Percentiles rank a stretch among this genome's conserved stretches.
Evolutionary conservation across 2,329 filamentous ascomycete genomes (phyloP).

Genomic region (Thielaviopsis cerberus): DNA sequence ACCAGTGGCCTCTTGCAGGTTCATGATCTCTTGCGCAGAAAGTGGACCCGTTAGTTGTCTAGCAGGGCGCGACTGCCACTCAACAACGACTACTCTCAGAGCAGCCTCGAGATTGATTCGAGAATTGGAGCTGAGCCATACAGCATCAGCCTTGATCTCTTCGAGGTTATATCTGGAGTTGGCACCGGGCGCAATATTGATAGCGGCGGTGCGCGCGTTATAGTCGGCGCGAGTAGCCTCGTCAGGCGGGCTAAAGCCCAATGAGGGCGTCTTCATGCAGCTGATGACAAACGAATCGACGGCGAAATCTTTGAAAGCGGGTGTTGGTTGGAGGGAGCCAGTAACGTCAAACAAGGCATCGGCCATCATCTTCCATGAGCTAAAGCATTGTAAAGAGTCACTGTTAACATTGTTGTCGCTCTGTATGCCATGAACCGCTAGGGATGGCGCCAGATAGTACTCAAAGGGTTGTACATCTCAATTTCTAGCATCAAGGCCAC

Average conservation of each 20-base stretch:
- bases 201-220: slow-evolving; percentile 70
- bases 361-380: slow-evolving; percentile 44
- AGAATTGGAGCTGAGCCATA: slow-evolving; percentile 67
- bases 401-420: background rate
- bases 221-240: slow-evolving; percentile 51
- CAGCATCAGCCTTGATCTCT: slow-evolving; percentile 63
- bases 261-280: slow-evolving; percentile 49
- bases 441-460: slow-evolving; percentile 14
- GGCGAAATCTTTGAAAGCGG: slow-evolving; percentile 49
- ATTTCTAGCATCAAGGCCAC: slow-evolving; percentile 8
- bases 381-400: slow-evolving; percentile 16
- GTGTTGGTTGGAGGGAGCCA: slow-evolving; percentile 34
- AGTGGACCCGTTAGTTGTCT: slow-evolving; percentile 51
- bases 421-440: background rate
- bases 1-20: slow-evolving; percentile 56
- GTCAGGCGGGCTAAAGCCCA: slow-evolving; percentile 45
- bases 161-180: slow-evolving; percentile 54
- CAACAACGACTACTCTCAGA: slow-evolving; percentile 59
- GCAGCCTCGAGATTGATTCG: slow-evolving; percentile 67
- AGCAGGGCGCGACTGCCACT: slow-evolving; percentile 68
- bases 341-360: slow-evolving; percentile 36
- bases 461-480: slow-evolving; percentile 4
- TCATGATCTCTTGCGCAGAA: slow-evolving; percentile 59
- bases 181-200: slow-evolving; percentile 55
- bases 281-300: slow-evolving; percentile 47